Evolutionary conservation across 176 grass and related monocot species (phyloP), one percentile per base, ranked within the genome.

Genomic region (Ensete glaucum): DNA sequence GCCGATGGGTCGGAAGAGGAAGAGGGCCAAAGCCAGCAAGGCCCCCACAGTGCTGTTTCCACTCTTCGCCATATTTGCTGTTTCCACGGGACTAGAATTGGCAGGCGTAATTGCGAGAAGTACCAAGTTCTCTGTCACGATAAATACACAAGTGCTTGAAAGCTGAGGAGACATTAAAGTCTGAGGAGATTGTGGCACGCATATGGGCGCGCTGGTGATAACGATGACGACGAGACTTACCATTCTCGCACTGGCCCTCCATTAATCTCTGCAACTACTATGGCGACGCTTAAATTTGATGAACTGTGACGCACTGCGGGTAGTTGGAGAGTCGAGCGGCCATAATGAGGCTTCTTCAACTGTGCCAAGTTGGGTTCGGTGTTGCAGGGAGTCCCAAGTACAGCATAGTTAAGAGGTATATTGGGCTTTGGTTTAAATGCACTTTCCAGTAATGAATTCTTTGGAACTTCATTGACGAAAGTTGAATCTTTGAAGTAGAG

Each of bases 11-110:
- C 73, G 60, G 9, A 16, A 68, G 22, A 96, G 63, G 72, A 89
- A 69, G 12, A 89, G 21, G 29, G 70, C 82, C 72, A 84, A 7
- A 69, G 51, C 57, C 68, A 80, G 19, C 73, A 82, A 67, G 54
- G 64, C 78, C 68, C 54, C 75, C 66, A 17, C 78, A 63, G 58
- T 23, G 82, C 74, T 72, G 57, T n/a, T n/a, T 17, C 12, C 57
- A 62, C 20, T n/a, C 1, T 60, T 62, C 19, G 15, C 13, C 6
- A 17, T 62, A 9, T n/a, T 20, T 62, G 6, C 2, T 62, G 9
- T 62, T 1, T 17, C 9, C 13, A 62, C 17, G 57, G 14, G 17
- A 19, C 55, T 1, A 17, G 22, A 58, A 15, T 58, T 58, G 13
- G 13, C 13, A 19, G 15, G 11, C 57, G 1, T 21, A 19, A 62